Evolutionary conservation across 192 early-diverging fungal genomes (phyloP), one percentile per base, ranked within the genome.

Genomic region (Bifiguratus adelaidae): DNA sequence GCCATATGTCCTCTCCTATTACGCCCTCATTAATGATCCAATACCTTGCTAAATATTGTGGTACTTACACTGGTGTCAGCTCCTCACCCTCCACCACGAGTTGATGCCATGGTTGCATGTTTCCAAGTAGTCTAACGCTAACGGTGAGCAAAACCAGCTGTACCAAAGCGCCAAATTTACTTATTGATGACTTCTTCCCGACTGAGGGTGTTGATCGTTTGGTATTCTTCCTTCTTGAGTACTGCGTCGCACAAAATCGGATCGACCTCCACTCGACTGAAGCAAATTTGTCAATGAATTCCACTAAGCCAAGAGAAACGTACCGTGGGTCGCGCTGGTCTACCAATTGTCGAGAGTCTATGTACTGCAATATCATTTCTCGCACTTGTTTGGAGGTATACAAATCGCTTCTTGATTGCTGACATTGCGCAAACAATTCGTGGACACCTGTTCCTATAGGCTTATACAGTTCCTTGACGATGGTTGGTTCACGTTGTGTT

Each of bases 201-300:
- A 3, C 9, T 25, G 8, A 0, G 4, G 24, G 3, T 34, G 18
- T 71, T 59, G 28, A 82, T 50, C 32, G 70, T 68, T 8, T 67
- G 58, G 29, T 77, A 76, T 53, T 89, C 87, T 38, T 71, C 71
- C 53, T 83, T 85, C n/a, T 53, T 56, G 24, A 87, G 45, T 9
- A 87, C 49, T 12, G 79, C 72, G 46, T 85, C 81, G 47, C 74
- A 77, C 29, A 89, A 42, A 11, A 66, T 47, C 27, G 76, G 53
- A 44, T 89, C 84, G 30, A 89, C 71, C 49, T 74, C 79, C 16
- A 85, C 61, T 42, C 69, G n/a, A n/a, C n/a, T n/a, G n/a, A n/a
- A n/a, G n/a, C n/a, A n/a, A n/a, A n/a, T n/a, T n/a, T n/a, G n/a
- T n/a, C n/a, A n/a, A n/a, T n/a, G n/a, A n/a, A n/a, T 34, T 34